Evolutionary conservation across 257 asterid genomes (phyloP), one percentile per base, ranked within the genome.

Genomic region (Agastache rugosa): DNA sequence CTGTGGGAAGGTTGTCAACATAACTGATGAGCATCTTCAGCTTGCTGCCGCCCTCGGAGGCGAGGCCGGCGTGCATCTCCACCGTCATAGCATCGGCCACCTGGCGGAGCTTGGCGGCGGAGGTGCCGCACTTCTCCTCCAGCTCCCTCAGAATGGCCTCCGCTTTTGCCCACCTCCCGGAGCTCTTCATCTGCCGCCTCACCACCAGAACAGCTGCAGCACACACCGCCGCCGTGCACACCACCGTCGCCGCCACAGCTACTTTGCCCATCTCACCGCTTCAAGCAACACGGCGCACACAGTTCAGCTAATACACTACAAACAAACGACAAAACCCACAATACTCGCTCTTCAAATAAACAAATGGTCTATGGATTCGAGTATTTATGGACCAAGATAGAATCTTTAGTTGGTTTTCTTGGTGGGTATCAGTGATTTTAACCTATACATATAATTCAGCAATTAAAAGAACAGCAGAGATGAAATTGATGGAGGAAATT

Each of bases 1-100:
- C 98, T 19, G 91, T 83, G 63, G 97, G 97, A 31, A 93, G 97
- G 48, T 84, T 90, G 80, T 93, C 97, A 74, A 93, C 97, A 80
- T 78, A 87, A 82, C 85, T 90, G 76, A 88, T 85, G 41, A 93
- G 88, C 97, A 91, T 93, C 91, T 92, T 87, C n/a, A 91, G 89
- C 73, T 88, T 90, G 65, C 96, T 90, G 20, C 96, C 97, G 8
- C 93, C 97, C 27, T 91, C 96, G 20, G 97, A 87, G 48, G 95
- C 97, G 22, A 94, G 90, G 3, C 97, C 98, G 67, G 97, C 97
- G 82, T 90, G 88, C 97, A 94, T 91, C 90, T 92, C 97, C 69
- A 78, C 92, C 61, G 82, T 73, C 97, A 94, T 87, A 19, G 97
- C 96, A 27, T 92, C 99, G 45, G 97, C 99, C 11, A 94, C 93